A percentile compares a stretch with the other conserved stretches of the same genome.
Conservation (phyloP, 2,329 filamentous ascomycete species). For the Massarina eburnea region DNA sequence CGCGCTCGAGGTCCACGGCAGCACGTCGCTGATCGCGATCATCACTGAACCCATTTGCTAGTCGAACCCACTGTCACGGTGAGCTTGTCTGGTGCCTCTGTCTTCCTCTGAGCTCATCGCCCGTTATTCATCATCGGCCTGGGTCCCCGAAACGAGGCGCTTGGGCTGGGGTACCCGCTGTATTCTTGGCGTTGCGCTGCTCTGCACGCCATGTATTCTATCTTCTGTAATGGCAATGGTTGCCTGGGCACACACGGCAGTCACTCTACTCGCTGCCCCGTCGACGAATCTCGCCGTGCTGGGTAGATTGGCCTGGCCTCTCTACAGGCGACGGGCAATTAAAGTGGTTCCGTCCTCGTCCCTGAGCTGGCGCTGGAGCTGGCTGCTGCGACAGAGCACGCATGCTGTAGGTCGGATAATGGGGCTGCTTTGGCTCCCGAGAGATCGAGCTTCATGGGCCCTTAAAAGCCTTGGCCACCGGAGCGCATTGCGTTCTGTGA, state of each 20-base stretch:
- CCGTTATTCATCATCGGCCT: background rate
- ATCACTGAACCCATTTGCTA: conserved; percentile 2
- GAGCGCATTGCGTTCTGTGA: conserved; percentile 20
- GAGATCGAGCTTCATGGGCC: conserved; percentile 29
- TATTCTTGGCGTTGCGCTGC: no score
- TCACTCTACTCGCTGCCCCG: conserved; percentile 3
- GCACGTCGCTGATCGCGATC: conserved; percentile 11
- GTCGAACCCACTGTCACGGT: conserved; percentile 3
- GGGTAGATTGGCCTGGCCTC: conserved; percentile 16
- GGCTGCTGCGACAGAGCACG: conserved; percentile 4
- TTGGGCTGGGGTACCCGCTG: conserved; percentile 10
- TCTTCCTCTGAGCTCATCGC: background rate
- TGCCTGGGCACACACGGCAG: conserved; percentile 2
- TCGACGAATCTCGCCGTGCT: conserved; percentile 14
- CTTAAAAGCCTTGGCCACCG: conserved; percentile 16
- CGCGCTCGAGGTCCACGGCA: background rate
- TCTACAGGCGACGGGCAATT: conserved; percentile 14
- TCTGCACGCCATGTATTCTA: background rate
- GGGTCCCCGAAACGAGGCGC: conserved; percentile 14
- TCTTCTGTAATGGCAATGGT: background rate
- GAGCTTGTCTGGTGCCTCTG: background rate
- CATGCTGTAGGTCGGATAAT: conserved; percentile 16
- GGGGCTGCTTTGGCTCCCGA: conserved; percentile 28
- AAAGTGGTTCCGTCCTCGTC: conserved; percentile 7
- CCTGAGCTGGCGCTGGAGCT: conserved; percentile 8